Conservation (phyloP, 805 yeast genomes). For the Debaryomyces prosopidis region DNA sequence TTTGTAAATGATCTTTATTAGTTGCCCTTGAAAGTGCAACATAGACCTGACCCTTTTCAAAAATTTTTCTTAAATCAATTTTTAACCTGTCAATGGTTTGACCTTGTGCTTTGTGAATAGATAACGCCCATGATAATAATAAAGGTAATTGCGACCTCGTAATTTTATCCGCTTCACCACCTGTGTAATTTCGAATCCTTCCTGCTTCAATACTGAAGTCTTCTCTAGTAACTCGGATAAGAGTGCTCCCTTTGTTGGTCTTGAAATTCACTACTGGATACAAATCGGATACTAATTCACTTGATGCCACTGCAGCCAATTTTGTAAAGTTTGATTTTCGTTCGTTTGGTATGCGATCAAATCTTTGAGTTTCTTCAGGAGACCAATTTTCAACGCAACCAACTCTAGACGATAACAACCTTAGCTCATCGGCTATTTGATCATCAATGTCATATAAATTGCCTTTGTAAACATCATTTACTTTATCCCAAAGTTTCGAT, state of each 20-base stretch:
- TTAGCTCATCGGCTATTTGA: conserved; percentile 23
- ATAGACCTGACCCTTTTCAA: conserved; percentile 83
- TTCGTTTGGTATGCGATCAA: conserved; percentile 23
- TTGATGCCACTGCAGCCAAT: conserved; percentile 22
- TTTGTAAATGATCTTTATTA: conserved; percentile 62
- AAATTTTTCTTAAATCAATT: conserved; percentile 64
- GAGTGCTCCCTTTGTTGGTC: conserved; percentile 28
- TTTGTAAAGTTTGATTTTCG: conserved; percentile 21
- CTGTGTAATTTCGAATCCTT: conserved; percentile 13
- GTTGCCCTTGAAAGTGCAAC: conserved; percentile 82
- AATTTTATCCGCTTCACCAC: conserved; percentile 19
- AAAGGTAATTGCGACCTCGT: conserved; percentile 65
- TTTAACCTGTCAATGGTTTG: conserved; percentile 72
- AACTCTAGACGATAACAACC: conserved; percentile 21
- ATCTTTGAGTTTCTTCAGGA: conserved; percentile 13
- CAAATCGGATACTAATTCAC: conserved; percentile 17
- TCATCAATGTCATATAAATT: conserved; percentile 12
- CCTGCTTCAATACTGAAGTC: conserved; percentile 34
- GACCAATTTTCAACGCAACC: conserved; percentile 20
- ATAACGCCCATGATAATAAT: conserved; percentile 77
- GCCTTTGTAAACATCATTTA: conserved; percentile 24
- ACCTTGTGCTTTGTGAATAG: conserved; percentile 85
- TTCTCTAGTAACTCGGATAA: conserved; percentile 30
- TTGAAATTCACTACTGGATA: conserved; percentile 52
- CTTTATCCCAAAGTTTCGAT: conserved; percentile 17